phyloP scores from a whole-genome alignment of 2,329 filamentous ascomycete genomes.

The Trichoderma koningii region DNA sequence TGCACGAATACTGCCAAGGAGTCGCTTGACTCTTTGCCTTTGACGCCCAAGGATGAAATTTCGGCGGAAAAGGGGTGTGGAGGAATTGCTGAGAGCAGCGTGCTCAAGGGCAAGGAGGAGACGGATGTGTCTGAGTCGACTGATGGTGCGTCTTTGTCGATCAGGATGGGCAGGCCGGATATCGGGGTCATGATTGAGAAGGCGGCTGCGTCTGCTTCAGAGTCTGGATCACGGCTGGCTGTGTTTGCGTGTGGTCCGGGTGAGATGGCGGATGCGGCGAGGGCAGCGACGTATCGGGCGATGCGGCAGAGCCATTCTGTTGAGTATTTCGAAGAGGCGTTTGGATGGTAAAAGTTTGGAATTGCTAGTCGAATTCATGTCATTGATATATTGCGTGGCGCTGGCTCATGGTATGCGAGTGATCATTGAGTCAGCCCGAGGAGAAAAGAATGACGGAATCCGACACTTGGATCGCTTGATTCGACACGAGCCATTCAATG shows the following conservation, averaged over 20 bases:
- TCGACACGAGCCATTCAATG: too few relatives aligned
- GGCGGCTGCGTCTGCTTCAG: background rate
- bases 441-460: too few relatives aligned
- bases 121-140: background rate
- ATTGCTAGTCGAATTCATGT: background rate
- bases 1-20: conserved; percentile 5
- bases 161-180: conserved; percentile 2
- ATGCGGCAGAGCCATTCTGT: background rate
- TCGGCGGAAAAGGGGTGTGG: background rate
- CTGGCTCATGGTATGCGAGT: too few relatives aligned
- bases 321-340: conserved; percentile 20
- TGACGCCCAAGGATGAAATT: background rate
- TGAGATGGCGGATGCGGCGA: background rate
- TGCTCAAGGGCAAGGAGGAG: conserved; percentile 6
- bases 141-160: background rate
- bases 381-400: too few relatives aligned
- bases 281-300: conserved; percentile 7
- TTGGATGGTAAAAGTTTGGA: conserved; percentile 3
- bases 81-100: background rate
- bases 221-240: conserved; percentile 17
- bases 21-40: background rate
- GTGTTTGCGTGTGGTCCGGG: background rate
- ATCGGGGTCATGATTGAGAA: conserved; percentile 1
- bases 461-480: too few relatives aligned
- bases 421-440: too few relatives aligned